Evolutionary conservation across 1,139 yeast species (phyloP), one percentile per base, ranked within the genome.

Genomic region (Zygosaccharomyces sapae): DNA sequence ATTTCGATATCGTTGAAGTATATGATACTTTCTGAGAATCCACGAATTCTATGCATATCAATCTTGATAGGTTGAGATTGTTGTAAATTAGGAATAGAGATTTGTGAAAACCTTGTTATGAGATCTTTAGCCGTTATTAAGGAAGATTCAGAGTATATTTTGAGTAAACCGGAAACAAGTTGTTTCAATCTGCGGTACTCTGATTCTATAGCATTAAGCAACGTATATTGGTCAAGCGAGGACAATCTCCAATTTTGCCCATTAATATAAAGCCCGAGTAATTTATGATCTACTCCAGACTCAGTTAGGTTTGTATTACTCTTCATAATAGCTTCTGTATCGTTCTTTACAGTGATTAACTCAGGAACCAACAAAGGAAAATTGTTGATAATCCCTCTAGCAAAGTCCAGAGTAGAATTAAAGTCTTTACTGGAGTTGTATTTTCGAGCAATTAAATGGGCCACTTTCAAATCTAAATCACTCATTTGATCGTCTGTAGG

Each of bases 1-100:
- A 55, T 61, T 55, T 83, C 95, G 9, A 92, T 68, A 65, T 92
- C 84, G 58, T 90, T 94, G 56, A 90, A 73, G 70, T 83, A 90
- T 1, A 85, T 73, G 5, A 90, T 76, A 0, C 80, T 55, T 12
- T 61, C 62, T 3, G 51, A 60, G 45, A 61, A 62, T 3, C 60
- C 60, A 4, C 55, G 54, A 25, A 61, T 54, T 30, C 64, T 56
- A 38, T 63, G 65, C 7, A 64, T 44, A 49, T 66, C 68, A 34
- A 65, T 48, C 34, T 61, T 63, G 8, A 58, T 49, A 12, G 69
- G 68, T 44, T 65, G 69, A 20, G 45, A 47, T 19, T 49, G 51
- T 45, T 55, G 58, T 40, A 57, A 47, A 45, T 55, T 60, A 31
- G 46, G 45, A 29, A 55, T 42, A 9, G 63, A 61, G 2, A 52